Conservation (phyloP, 108 stramenopile species). For the Mediolabrus comicus region DNA sequence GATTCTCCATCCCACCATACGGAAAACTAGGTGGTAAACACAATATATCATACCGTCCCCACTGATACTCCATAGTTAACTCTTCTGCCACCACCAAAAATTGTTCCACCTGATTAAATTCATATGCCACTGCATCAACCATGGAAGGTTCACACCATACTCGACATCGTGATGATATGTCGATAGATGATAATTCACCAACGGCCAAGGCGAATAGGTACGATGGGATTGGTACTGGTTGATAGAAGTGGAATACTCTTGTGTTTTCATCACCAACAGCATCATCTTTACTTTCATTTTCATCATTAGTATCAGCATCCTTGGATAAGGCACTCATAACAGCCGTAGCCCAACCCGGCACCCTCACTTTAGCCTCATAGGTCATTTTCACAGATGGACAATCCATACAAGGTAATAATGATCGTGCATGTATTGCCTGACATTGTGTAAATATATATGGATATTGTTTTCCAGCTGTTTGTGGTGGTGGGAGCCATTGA, state of each 20-base stretch:
- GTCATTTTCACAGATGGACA: slow-evolving; percentile 86
- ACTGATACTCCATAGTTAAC: slow-evolving; percentile 73
- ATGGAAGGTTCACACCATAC: slow-evolving; percentile 95
- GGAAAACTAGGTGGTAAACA: slow-evolving; percentile 97
- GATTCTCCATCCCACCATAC: slow-evolving; percentile 95
- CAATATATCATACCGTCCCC: slow-evolving; percentile 84
- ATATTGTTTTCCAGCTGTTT: slow-evolving; percentile 88
- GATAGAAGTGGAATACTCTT: slow-evolving; percentile 67
- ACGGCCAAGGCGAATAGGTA: slow-evolving; percentile 95
- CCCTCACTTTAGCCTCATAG: slow-evolving; percentile 82
- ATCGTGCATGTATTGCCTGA: slow-evolving; percentile 96
- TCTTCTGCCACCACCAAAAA: slow-evolving; percentile 90
- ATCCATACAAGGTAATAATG: slow-evolving; percentile 95
- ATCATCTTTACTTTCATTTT: too few species aligned
- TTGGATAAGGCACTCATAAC: slow-evolving; percentile 90
- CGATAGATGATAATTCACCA: slow-evolving; percentile 75
- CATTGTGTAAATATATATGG: slow-evolving; percentile 98
- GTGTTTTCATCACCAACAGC: not conserved
- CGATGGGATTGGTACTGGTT: slow-evolving; percentile 90
- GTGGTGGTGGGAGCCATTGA: slow-evolving; percentile 93
- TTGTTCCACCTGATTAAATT: slow-evolving; percentile 93
- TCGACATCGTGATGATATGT: slow-evolving; percentile 78
- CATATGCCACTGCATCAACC: slow-evolving; percentile 88
- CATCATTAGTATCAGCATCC: not conserved
- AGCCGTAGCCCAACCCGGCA: slow-evolving; percentile 88